Evolutionary conservation across 305 asterid species (phyloP).

Genomic region (Rubia occidens): DNA sequence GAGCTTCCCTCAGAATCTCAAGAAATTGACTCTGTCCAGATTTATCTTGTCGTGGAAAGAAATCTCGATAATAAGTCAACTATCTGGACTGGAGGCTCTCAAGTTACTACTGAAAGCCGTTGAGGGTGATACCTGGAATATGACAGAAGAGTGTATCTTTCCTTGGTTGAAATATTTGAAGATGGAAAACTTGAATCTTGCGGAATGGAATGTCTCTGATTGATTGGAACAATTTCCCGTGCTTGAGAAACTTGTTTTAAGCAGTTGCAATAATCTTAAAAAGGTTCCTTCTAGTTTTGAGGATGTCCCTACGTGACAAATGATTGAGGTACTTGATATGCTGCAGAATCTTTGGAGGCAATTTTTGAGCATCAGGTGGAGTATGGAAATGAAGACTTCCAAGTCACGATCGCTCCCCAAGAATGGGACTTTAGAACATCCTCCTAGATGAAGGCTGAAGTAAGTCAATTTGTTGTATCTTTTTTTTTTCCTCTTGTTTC

Average conservation of each 20-base stretch:
- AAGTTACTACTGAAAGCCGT: neutral
- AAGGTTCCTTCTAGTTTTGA: slow-evolving; percentile 8
- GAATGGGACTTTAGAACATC: slow-evolving; percentile 3
- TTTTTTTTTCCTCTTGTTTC: too few species aligned
- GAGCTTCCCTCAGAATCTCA: slow-evolving; percentile 5
- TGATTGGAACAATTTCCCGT: neutral
- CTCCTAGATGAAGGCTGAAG: neutral
- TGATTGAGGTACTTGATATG: neutral
- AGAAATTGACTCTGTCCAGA: slow-evolving; percentile 1
- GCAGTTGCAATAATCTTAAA: slow-evolving; percentile 3
- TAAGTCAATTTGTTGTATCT: too few species aligned
- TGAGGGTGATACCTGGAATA: neutral
- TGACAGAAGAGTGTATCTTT: neutral
- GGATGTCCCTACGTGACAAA: neutral
- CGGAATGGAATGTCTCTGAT: neutral
- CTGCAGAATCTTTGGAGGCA: neutral
- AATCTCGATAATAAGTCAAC: neutral
- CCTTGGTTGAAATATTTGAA: slow-evolving; percentile 2
- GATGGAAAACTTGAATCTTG: neutral
- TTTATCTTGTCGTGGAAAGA: neutral
- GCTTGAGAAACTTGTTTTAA: slow-evolving; percentile 8
- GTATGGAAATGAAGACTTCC: neutral
- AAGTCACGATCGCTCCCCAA: neutral
- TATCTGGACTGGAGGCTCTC: neutral
- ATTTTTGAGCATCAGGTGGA: slow-evolving; percentile 5